Evolutionary conservation across 306 rosid species (phyloP).

Genomic region (Begonia peltatifolia): DNA sequence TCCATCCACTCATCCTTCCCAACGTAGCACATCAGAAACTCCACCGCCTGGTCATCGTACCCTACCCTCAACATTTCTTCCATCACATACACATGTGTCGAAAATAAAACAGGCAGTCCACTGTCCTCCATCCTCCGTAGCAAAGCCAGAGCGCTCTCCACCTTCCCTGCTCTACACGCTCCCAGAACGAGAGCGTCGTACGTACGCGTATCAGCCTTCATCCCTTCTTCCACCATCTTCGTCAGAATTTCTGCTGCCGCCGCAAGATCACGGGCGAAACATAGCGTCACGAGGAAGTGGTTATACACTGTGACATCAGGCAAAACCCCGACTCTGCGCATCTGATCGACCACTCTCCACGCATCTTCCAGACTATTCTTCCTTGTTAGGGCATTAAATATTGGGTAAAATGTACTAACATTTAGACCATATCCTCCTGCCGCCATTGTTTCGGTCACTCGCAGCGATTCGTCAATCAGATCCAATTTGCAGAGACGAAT

Average conservation of each 20-base stretch:
- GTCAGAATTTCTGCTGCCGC: constrained; percentile 19
- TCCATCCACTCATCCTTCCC: constrained; percentile 33
- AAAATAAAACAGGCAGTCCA: constrained; percentile 26
- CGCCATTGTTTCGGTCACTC: constrained; percentile 22
- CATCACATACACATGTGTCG: constrained; percentile 29
- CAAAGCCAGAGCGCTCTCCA: constrained; percentile 40
- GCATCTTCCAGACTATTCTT: constrained; percentile 17
- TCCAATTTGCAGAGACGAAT: constrained; percentile 36
- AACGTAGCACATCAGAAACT: constrained; percentile 26
- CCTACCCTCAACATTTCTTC: constrained; percentile 14
- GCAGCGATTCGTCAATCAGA: constrained; percentile 19
- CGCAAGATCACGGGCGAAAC: constrained; percentile 18
- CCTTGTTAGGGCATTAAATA: constrained; percentile 21
- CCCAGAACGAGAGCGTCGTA: constrained; percentile 51
- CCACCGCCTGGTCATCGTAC: constrained; percentile 17
- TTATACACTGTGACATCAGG: constrained; percentile 24
- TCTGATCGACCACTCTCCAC: constrained; percentile 22
- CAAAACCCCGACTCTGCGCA: constrained; percentile 18
- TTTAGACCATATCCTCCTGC: constrained; percentile 5
- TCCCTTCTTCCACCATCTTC: constrained; percentile 22
- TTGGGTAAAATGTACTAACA: constrained; percentile 25
- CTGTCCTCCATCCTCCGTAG: constrained; percentile 51
- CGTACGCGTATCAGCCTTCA: constrained; percentile 23
- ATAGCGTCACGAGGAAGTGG: constrained; percentile 19
- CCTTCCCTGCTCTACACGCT: constrained; percentile 35